Evolutionary conservation across 768 basidiomycete genomes (phyloP).

Genomic region (Russula dissimulans): DNA sequence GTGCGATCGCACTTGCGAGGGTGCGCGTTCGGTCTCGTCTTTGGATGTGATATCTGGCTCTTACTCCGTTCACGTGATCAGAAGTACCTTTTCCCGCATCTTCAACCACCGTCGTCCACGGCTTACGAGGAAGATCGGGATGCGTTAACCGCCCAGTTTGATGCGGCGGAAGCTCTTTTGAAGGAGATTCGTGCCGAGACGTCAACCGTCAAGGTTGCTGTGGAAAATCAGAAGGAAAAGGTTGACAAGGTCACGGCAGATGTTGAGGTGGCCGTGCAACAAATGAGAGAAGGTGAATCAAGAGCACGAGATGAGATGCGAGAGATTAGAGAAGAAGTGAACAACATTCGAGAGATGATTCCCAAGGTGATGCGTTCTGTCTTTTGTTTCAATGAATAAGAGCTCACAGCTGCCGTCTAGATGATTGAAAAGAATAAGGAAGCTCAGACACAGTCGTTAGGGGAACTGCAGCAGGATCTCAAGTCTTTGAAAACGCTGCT

Average conservation of each 20-base stretch:
- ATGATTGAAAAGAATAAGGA: constrained; percentile 94
- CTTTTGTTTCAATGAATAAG: not conserved
- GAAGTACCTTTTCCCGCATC: constrained; percentile 89
- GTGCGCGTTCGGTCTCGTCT: constrained; percentile 31
- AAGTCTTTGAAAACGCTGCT: constrained; percentile 89
- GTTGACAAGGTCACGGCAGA: constrained; percentile 65
- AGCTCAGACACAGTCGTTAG: constrained; percentile 69
- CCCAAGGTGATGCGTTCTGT: constrained; percentile 61
- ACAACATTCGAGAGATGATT: constrained; percentile 82
- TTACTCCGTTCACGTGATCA: constrained; percentile 26
- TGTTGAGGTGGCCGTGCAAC: constrained; percentile 60
- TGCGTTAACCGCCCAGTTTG: constrained; percentile 80
- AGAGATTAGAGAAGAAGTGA: constrained; percentile 86
- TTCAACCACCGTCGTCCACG: constrained; percentile 78
- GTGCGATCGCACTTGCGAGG: constrained; percentile 69
- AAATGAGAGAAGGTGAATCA: constrained; percentile 70
- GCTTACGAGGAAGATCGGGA: constrained; percentile 86
- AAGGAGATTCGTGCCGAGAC: constrained; percentile 77
- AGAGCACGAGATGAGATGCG: constrained; percentile 82
- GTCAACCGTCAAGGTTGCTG: constrained; percentile 54
- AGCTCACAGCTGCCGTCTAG: constrained; percentile 34
- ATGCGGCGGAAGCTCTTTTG: constrained; percentile 73
- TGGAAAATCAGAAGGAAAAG: constrained; percentile 67
- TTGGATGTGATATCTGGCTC: not conserved
- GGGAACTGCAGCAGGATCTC: constrained; percentile 87